phyloP scores from a whole-genome alignment of 2,329 filamentous ascomycete species.

The Aphanocladium album region DNA sequence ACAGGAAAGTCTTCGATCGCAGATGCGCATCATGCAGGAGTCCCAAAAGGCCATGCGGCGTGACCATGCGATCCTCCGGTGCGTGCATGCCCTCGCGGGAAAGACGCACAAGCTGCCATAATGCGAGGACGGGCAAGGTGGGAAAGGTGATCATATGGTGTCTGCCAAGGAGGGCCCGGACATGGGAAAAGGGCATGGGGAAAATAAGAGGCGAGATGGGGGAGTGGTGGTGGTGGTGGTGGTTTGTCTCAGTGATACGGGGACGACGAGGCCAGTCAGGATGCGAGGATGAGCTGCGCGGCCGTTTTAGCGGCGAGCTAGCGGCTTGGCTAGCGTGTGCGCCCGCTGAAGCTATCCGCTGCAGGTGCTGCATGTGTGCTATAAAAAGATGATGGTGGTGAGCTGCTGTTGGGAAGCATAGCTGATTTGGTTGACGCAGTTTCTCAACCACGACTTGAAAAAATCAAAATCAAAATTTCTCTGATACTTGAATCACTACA shows the following conservation, averaged over 20 bases:
- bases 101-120: background rate
- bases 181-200: background rate
- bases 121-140: background rate
- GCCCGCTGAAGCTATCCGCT: background rate
- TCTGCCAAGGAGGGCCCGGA: background rate
- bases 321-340: background rate
- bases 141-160: background rate
- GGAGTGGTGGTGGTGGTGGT: background rate
- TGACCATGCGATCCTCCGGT: background rate
- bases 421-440: too few relatives aligned
- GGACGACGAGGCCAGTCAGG: background rate
- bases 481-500: too few relatives aligned
- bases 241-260: background rate
- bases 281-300: background rate
- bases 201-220: background rate
- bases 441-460: too few relatives aligned
- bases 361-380: background rate
- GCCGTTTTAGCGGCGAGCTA: background rate
- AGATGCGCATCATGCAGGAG: constrained; percentile 5
- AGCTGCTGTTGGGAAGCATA: too few relatives aligned
- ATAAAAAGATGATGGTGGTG: background rate
- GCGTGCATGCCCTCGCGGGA: background rate
- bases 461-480: too few relatives aligned
- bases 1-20: background rate
- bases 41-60: background rate